phyloP scores from a whole-genome alignment of 1,284 basidiomycete genomes.

The Clitocybe nebularis region DNA sequence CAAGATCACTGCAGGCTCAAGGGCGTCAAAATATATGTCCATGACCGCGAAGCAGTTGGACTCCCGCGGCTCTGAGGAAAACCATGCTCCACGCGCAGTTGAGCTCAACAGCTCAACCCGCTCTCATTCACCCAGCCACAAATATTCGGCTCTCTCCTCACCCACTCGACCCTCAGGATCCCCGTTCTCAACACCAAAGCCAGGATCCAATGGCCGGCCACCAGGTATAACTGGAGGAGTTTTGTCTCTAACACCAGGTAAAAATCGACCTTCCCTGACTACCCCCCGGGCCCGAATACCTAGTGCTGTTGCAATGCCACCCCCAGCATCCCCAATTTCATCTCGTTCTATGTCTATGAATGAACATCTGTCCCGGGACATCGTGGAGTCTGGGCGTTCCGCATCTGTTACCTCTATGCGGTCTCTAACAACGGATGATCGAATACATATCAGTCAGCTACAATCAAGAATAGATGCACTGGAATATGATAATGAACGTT shows the following conservation, averaged over 20 bases:
- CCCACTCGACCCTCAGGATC: constrained; percentile 43
- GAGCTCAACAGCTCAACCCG: constrained; percentile 35
- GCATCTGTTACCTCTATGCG: constrained; percentile 28
- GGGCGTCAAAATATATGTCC: constrained; percentile 79
- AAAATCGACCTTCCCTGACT: constrained; percentile 42
- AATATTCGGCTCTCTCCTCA: constrained; percentile 28
- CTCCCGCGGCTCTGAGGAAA: constrained; percentile 34
- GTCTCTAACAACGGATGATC: constrained; percentile 29
- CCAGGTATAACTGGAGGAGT: constrained; percentile 35
- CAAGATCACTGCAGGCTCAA: constrained; percentile 73
- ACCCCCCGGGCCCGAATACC: constrained; percentile 64
- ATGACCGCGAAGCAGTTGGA: constrained; percentile 81
- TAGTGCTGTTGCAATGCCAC: constrained; percentile 76
- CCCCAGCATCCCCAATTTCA: constrained; percentile 56
- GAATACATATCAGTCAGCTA: constrained; percentile 34
- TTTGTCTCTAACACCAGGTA: constrained; percentile 39
- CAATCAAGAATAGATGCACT: constrained; percentile 50
- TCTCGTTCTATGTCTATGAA: constrained; percentile 13
- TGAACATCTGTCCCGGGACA: constrained; percentile 8
- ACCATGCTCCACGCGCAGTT: constrained; percentile 27
- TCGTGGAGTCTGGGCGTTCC: constrained; percentile 25
- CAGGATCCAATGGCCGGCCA: constrained; percentile 33
- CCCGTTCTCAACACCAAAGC: constrained; percentile 63
- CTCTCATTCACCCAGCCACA: constrained; percentile 24
- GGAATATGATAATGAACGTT: constrained; percentile 53